phyloP scores from a whole-genome alignment of 805 yeast genomes.

The Pichia paraexigua region DNA sequence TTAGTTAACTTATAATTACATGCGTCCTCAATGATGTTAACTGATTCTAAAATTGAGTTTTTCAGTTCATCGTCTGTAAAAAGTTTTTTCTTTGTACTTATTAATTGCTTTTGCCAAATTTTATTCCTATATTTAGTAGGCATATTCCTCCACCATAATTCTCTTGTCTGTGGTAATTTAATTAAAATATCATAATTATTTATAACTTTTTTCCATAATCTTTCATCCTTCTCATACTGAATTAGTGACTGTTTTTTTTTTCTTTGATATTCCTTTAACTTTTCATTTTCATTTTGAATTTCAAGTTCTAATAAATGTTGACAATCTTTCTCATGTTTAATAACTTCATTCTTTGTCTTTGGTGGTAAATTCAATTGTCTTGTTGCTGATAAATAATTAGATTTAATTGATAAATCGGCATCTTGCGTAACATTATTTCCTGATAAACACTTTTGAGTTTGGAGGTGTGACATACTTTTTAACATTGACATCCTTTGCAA shows the following conservation, averaged over 20 bases:
- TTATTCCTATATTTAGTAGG: constrained; percentile 36
- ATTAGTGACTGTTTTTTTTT: constrained; percentile 28
- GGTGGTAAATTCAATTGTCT: constrained; percentile 65
- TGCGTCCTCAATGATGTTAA: constrained; percentile 20
- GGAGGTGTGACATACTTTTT: constrained; percentile 15
- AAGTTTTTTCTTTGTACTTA: constrained; percentile 26
- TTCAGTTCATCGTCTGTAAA: constrained; percentile 4
- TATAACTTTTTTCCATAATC: constrained; percentile 36
- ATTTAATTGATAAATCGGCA: background rate
- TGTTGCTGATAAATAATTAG: constrained; percentile 36
- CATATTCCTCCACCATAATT: constrained; percentile 55
- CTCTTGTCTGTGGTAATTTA: constrained; percentile 35
- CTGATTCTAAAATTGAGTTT: constrained; percentile 14
- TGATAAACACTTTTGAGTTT: background rate
- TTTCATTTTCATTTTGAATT: constrained; percentile 31
- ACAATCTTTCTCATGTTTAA: constrained; percentile 47
- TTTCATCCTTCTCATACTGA: constrained; percentile 31
- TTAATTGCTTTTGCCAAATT: constrained; percentile 46
- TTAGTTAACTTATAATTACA: constrained; percentile 23
- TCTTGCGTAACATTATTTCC: background rate
- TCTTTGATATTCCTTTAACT: constrained; percentile 25
- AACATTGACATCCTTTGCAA: constrained; percentile 28
- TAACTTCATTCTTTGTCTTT: constrained; percentile 43
- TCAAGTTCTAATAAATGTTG: constrained; percentile 37
- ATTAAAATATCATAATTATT: constrained; percentile 30